Percentiles rank a stretch among this genome's conserved stretches.
Conservation (phyloP, 257 asterid genomes). For the Perilla frutescens region DNA sequence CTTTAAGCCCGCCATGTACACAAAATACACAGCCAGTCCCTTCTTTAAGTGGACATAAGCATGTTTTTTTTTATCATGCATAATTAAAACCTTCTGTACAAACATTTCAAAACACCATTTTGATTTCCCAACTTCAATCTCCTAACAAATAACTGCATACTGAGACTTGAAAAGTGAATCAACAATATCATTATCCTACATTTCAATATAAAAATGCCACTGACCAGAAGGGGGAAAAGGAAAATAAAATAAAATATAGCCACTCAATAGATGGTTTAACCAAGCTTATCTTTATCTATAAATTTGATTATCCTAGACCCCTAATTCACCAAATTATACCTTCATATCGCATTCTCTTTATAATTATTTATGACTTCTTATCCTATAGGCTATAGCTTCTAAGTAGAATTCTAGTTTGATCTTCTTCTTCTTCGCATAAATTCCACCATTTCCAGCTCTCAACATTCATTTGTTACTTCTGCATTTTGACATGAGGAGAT, state of each 20-base stretch:
- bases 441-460: conserved; percentile 1
- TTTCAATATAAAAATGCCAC: not conserved
- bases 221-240: not conserved
- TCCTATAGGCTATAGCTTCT: not conserved
- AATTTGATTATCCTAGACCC: not conserved
- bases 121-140: conserved; percentile 10
- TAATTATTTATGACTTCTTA: not conserved
- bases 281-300: not conserved
- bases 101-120: not conserved
- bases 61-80: not conserved
- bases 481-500: not conserved
- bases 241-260: conserved; percentile 11
- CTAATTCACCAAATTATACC: conserved; percentile 13
- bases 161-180: not conserved
- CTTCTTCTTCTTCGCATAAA: not conserved
- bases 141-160: conserved; percentile 8
- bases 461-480: not conserved
- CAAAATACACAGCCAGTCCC: conserved; percentile 6
- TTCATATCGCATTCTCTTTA: not conserved
- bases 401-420: not conserved
- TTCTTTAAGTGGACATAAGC: not conserved
- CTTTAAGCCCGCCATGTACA: not conserved
- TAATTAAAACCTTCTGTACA: not conserved
- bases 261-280: not conserved
- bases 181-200: not conserved